Base-by-base conservation (phyloP, 306 rosid genomes). In the Pyrus pyrifolia region DNA sequence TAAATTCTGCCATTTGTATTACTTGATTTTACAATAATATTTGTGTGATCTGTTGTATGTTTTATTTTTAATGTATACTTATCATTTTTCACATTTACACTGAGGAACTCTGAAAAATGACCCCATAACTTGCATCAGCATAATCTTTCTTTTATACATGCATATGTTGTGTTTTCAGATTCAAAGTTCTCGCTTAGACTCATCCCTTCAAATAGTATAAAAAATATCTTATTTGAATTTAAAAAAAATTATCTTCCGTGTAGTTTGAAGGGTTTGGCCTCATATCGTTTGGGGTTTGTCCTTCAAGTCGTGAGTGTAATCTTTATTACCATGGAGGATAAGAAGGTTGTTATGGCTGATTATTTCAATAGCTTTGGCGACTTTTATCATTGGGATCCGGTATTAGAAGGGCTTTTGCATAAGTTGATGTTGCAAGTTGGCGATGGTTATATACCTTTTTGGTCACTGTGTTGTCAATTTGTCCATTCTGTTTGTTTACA, bases 1-100 rank as follows among this genome's bases (percentile, higher is more conserved):
- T 88, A 89, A 87, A 86, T 84, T 80, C 76, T 84, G 85, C 88
- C 83, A 82, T 88, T 78, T 84, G 83, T 75, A 58, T 83, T 72
- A 80, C 65, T 83, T 79, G 87, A 66, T 81, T 70, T 68, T 77
- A 76, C 70, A 69, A 60, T 76, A 57, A 71, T 67, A 44, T 51
- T 67, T 75, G 74, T 45, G 60, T 55, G 64, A 76, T 66, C 15
- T 46, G 18, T 38, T 23, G 52, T 79, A 71, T 59, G 19, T 49
- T 81, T 74, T 70, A 58, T 76, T 67, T 44, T 81, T 57, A 59
- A 75, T 12, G 29, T 58, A 31, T 18, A 64, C 45, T 64, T 71
- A 10, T 11, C 61, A 71, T 3, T 4, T 22, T 57, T 57, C 23
- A 21, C 58, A 3, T 40, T 58, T 42, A 73, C 55, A 40, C 58